Evolutionary conservation across 768 basidiomycete species (phyloP).

Genomic region (Russula sp.): DNA sequence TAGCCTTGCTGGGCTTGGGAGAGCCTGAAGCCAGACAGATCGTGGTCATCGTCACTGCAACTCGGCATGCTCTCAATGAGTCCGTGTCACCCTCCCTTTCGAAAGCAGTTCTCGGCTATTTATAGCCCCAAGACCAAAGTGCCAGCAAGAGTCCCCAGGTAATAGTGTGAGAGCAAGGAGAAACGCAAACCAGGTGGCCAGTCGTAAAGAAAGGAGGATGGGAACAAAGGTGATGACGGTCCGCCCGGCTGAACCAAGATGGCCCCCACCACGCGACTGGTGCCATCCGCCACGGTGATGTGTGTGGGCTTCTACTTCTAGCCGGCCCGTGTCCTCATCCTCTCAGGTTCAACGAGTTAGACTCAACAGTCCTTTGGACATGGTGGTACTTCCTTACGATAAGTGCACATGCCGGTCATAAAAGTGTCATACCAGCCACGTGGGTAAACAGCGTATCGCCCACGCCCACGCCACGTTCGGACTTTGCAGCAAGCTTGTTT

Average conservation of each 20-base stretch:
- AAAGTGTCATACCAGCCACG: slow-evolving; percentile 1
- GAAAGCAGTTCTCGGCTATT: not conserved
- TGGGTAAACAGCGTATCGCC: not conserved
- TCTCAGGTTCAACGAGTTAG: not conserved
- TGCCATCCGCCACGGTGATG: slow-evolving; percentile 14
- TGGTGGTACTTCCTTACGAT: slow-evolving; percentile 3
- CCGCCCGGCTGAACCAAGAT: slow-evolving; percentile 4
- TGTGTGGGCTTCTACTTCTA: not conserved
- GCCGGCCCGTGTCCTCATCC: not conserved
- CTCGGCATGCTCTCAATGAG: slow-evolving; percentile 6
- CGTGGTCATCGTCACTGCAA: slow-evolving; percentile 3
- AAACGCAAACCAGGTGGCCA: not conserved
- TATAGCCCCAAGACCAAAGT: not conserved
- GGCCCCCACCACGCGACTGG: not conserved
- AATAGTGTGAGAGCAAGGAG: slow-evolving; percentile 7
- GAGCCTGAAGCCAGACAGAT: not conserved
- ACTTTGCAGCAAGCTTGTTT: not conserved
- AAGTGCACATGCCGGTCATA: not conserved
- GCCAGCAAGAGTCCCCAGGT: not conserved
- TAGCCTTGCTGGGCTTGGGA: no score
- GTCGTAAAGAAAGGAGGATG: slow-evolving; percentile 8
- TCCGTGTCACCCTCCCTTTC: not conserved
- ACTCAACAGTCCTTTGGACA: not conserved
- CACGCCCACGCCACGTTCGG: slow-evolving; percentile 1
- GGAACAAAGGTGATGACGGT: slow-evolving; percentile 8